Evolutionary conservation across 257 asterid species (phyloP).

Genomic region (Solanum corneliomulleri): DNA sequence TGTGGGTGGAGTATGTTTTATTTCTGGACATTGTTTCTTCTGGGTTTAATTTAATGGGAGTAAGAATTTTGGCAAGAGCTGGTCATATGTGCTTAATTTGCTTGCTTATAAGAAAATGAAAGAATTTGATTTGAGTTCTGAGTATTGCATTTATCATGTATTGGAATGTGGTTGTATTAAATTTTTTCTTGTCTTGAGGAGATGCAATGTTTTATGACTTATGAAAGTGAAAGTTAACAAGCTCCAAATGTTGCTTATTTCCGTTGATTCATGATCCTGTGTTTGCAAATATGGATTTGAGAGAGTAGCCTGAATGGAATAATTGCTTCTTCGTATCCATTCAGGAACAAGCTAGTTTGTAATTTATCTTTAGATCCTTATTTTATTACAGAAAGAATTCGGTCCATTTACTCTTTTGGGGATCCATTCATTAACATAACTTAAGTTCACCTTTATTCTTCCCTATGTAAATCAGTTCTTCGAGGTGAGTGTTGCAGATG

Average conservation of each 20-base stretch:
- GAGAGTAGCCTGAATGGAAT: not conserved
- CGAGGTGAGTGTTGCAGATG: not conserved
- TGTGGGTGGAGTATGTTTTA: not conserved
- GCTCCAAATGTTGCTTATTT: not conserved
- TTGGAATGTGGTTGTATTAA: not conserved
- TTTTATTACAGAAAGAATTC: not conserved
- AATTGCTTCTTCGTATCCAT: not conserved
- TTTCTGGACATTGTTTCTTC: not conserved
- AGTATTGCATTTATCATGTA: not conserved
- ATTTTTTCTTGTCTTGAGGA: not conserved
- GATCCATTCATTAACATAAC: not conserved
- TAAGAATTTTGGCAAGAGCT: not conserved
- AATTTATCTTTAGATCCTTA: not conserved
- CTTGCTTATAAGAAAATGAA: not conserved
- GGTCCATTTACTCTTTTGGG: not conserved
- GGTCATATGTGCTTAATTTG: not conserved
- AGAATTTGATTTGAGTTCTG: not conserved
- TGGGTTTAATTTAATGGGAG: not conserved
- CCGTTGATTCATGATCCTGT: not conserved
- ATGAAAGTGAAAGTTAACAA: not conserved
- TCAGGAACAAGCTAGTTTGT: not conserved
- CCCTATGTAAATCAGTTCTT: not conserved
- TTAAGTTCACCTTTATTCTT: not conserved
- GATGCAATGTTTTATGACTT: not conserved
- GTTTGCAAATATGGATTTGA: not conserved